phyloP scores from a whole-genome alignment of 2,329 filamentous ascomycete genomes.

The Neoscytalidium dimidiatum region DNA sequence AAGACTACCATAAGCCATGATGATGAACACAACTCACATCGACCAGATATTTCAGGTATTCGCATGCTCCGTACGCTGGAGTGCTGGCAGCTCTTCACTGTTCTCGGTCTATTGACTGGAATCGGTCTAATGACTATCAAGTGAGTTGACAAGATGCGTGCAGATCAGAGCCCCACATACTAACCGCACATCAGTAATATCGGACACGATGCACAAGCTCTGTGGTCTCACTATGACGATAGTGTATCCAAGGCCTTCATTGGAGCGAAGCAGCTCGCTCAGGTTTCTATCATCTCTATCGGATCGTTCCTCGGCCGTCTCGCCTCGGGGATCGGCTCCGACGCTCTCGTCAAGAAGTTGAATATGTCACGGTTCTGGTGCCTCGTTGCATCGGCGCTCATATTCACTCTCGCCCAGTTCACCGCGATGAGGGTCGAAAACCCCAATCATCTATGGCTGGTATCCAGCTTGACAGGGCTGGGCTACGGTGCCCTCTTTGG shows the following conservation, averaged over 20 bases:
- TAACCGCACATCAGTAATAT: conserved; percentile 70
- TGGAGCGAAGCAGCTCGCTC: conserved; percentile 78
- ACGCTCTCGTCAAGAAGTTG: conserved; percentile 81
- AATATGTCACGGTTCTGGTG: conserved; percentile 89
- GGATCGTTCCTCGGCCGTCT: conserved; percentile 84
- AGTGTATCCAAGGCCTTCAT: conserved; percentile 73
- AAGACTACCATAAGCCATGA: conserved; percentile 49
- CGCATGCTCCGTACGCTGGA: conserved; percentile 70
- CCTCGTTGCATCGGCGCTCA: conserved; percentile 71
- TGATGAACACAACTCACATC: conserved; percentile 73
- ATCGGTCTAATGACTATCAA: conserved; percentile 99
- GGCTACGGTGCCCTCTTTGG: conserved; percentile 94
- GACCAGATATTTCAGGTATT: conserved; percentile 88
- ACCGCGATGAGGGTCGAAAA: conserved; percentile 74
- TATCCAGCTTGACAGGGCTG: conserved; percentile 82
- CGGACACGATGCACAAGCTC: conserved; percentile 68
- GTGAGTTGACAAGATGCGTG: conserved; percentile 54
- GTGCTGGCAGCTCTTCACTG: conserved; percentile 88
- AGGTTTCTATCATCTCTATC: conserved; percentile 91
- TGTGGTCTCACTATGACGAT: conserved; percentile 85
- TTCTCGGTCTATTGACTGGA: conserved; percentile 89
- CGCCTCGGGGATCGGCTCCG: conserved; percentile 74
- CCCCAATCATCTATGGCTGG: conserved; percentile 72
- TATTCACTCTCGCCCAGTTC: conserved; percentile 80
- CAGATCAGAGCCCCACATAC: neutral